A percentile compares a stretch with the other conserved stretches of the same genome.
These are phyloP conservation scores for Globisporangium orthogonon DNA, from an alignment of 352 stramenopile genomes.

Conservation along the genomic window DNA sequence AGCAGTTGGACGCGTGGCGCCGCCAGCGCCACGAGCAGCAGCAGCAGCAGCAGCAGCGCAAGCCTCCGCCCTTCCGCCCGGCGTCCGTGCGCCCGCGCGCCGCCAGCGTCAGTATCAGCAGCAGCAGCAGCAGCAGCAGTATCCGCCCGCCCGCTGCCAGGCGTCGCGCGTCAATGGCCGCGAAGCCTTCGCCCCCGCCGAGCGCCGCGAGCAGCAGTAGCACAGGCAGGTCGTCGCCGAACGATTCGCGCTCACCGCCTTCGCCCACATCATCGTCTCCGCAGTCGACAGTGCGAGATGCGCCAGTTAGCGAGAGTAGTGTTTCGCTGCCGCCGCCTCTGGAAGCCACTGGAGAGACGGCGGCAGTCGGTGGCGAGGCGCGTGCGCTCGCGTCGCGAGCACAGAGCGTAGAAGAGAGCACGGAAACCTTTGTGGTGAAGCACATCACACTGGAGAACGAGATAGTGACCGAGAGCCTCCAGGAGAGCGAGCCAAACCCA, in stretches of 20 bases:
- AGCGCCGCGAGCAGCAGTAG: not conserved
- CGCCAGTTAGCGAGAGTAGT: not conserved
- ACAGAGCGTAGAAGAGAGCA: not conserved
- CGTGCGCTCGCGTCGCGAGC: too few species aligned
- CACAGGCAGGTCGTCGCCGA: not conserved
- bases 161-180: not conserved
- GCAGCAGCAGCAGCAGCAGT: not conserved
- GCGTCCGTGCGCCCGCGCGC: slow-evolving; percentile 3
- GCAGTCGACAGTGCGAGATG: not conserved
- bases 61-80: slow-evolving; percentile 6
- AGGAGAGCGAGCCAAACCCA: not conserved
- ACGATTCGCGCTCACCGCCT: not conserved
- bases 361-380: not conserved
- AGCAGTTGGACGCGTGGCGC: slow-evolving; percentile 21
- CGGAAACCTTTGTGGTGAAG: not conserved
- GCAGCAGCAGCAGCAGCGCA: slow-evolving; percentile 2
- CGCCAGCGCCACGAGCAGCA: slow-evolving; percentile 10
- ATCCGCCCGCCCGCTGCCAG: not conserved
- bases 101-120: slow-evolving; percentile 3
- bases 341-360: not conserved
- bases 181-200: not conserved
- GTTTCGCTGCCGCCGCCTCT: too few species aligned
- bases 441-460: not conserved
- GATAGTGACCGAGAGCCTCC: not conserved
- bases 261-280: not conserved